phyloP scores from a whole-genome alignment of 331 rosid species.

The Arachis monticola region DNA sequence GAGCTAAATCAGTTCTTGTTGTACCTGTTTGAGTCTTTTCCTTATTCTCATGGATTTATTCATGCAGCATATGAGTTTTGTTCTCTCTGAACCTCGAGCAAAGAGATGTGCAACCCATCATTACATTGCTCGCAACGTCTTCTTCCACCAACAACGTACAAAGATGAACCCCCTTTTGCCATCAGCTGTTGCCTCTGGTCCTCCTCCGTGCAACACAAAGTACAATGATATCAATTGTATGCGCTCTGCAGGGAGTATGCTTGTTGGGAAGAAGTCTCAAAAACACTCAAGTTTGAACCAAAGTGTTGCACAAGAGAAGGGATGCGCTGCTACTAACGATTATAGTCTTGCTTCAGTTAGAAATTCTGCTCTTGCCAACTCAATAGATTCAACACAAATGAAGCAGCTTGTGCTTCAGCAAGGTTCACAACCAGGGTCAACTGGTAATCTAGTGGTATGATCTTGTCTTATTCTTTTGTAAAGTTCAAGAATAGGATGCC shows the following conservation, averaged over 20 bases:
- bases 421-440: constrained; percentile 37
- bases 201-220: constrained; percentile 38
- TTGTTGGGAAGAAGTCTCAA: constrained; percentile 35
- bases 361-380: constrained; percentile 33
- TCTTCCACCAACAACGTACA: constrained; percentile 50
- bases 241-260: constrained; percentile 39
- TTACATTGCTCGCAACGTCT: constrained; percentile 60
- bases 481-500: neutral
- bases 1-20: neutral
- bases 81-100: constrained; percentile 41
- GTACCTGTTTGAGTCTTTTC: neutral
- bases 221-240: constrained; percentile 31
- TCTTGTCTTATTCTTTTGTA: constrained; percentile 9
- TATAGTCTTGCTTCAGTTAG: constrained; percentile 29
- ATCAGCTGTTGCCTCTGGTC: constrained; percentile 33
- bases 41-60: neutral
- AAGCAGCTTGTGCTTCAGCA: constrained; percentile 43
- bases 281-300: constrained; percentile 37
- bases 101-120: constrained; percentile 61
- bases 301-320: constrained; percentile 31
- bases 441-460: constrained; percentile 50
- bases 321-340: constrained; percentile 31
- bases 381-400: constrained; percentile 34
- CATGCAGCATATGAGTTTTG: constrained; percentile 46
- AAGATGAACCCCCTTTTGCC: constrained; percentile 44